Conservation (phyloP, 257 asterid genomes). For the Solanum stenotomum region DNA sequence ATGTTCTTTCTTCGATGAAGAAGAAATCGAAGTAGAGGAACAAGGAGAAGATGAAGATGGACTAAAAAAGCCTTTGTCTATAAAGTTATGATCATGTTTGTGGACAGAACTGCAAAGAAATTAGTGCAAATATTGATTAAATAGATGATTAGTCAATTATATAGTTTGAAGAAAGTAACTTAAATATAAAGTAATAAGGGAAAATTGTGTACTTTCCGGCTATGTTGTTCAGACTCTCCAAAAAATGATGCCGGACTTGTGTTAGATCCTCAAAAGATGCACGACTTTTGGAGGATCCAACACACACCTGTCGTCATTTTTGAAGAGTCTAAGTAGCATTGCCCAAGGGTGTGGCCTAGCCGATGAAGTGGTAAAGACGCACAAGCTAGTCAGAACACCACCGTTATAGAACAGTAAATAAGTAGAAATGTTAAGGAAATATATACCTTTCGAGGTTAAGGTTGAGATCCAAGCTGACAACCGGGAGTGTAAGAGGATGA, state of each 20-base stretch:
- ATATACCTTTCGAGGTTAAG: conserved; percentile 51
- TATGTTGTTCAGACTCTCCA: background rate
- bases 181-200: background rate
- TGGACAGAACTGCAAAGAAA: conserved; percentile 33
- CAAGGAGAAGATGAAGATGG: conserved; percentile 49
- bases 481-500: conserved; percentile 51
- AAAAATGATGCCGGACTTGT: background rate
- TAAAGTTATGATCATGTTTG: conserved; percentile 26
- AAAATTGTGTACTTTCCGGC: background rate
- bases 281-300: background rate
- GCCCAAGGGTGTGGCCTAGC: background rate
- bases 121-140: background rate
- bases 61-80: conserved; percentile 28
- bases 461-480: conserved; percentile 39
- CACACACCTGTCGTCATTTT: background rate
- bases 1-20: conserved; percentile 39
- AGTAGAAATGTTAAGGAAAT: background rate
- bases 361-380: background rate
- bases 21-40: conserved; percentile 62
- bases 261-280: background rate
- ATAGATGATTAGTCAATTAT: background rate
- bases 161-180: background rate
- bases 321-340: background rate
- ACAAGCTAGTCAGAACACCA: background rate
- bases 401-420: too few relatives aligned